Evolutionary conservation across 148 eudicot species (phyloP).

Genomic region (Fallopia convolvulus): DNA sequence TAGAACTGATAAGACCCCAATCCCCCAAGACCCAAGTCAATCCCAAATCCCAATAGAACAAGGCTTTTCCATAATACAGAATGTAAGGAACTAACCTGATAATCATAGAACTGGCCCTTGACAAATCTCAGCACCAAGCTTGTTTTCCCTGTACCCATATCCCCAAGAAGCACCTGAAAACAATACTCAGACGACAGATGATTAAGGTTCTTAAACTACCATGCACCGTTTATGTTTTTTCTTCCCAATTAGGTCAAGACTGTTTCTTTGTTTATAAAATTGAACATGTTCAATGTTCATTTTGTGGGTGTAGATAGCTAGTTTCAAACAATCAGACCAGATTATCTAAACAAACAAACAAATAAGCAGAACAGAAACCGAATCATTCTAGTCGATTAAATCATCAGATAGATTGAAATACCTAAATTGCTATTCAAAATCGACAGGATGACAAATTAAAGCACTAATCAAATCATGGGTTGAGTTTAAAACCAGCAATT

Average conservation of each 20-base stretch:
- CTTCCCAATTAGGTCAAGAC: not conserved
- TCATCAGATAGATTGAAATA: not conserved
- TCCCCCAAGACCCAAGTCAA: not conserved
- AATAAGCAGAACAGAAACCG: not conserved
- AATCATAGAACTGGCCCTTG: constrained; percentile 71
- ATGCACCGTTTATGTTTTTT: not conserved
- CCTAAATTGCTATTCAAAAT: not conserved
- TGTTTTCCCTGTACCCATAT: constrained; percentile 78
- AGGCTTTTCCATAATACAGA: not conserved
- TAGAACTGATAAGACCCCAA: not conserved
- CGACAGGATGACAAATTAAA: not conserved
- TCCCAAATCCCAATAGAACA: not conserved
- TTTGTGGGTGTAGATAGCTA: not conserved
- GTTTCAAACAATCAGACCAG: not conserved
- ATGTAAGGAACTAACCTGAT: constrained; percentile 26
- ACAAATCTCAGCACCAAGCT: constrained; percentile 72
- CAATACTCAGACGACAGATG: constrained; percentile 3
- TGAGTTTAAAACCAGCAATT: not conserved
- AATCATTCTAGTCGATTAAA: not conserved
- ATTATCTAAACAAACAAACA: too few relatives aligned
- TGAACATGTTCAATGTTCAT: not conserved
- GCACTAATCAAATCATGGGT: not conserved
- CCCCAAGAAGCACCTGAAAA: constrained; percentile 61
- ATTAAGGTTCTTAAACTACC: constrained; percentile 5
- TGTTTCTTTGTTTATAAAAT: not conserved